A percentile compares a stretch with the other conserved stretches of the same genome.
Evolutionary conservation across 2,329 filamentous ascomycete genomes (phyloP).

Genomic region (Epichloe festucae): DNA sequence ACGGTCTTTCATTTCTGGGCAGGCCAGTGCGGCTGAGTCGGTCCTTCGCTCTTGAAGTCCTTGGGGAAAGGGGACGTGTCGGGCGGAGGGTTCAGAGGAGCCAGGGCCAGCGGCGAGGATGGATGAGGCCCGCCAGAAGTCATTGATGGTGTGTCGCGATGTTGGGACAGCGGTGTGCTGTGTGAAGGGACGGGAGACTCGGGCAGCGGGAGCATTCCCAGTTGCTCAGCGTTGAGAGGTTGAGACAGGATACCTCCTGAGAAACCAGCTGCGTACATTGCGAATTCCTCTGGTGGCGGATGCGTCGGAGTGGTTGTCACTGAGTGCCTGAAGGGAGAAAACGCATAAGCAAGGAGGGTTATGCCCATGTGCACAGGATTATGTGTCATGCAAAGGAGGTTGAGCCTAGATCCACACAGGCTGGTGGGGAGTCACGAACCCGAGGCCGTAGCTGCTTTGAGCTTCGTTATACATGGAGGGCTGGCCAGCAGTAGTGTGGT

Average conservation of each 20-base stretch:
- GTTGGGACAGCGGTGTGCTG: slow-evolving; percentile 20
- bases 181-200: slow-evolving; percentile 29
- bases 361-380: slow-evolving; percentile 23
- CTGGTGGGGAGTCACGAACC: slow-evolving; percentile 52
- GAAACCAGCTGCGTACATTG: slow-evolving; percentile 22
- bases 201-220: slow-evolving; percentile 31
- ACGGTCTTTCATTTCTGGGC: not conserved
- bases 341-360: slow-evolving; percentile 13
- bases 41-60: slow-evolving; percentile 20
- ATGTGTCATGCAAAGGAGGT: slow-evolving; percentile 20
- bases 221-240: slow-evolving; percentile 29
- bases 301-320: slow-evolving; percentile 32
- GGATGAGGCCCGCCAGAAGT: slow-evolving; percentile 21
- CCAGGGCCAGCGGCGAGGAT: slow-evolving; percentile 22
- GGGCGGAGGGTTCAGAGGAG: slow-evolving; percentile 15
- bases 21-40: not conserved
- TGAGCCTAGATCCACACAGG: slow-evolving; percentile 46
- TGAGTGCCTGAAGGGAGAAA: slow-evolving; percentile 34
- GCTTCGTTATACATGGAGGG: slow-evolving; percentile 33
- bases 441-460: slow-evolving; percentile 28
- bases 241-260: slow-evolving; percentile 28
- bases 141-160: slow-evolving; percentile 24
- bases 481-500: slow-evolving; percentile 31
- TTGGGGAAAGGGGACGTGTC: not conserved
- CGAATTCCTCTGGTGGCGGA: slow-evolving; percentile 30